Percentiles rank a stretch among this genome's conserved stretches.
phyloP scores from a whole-genome alignment of 495 filamentous ascomycete genomes.

The Poronia punctata region DNA sequence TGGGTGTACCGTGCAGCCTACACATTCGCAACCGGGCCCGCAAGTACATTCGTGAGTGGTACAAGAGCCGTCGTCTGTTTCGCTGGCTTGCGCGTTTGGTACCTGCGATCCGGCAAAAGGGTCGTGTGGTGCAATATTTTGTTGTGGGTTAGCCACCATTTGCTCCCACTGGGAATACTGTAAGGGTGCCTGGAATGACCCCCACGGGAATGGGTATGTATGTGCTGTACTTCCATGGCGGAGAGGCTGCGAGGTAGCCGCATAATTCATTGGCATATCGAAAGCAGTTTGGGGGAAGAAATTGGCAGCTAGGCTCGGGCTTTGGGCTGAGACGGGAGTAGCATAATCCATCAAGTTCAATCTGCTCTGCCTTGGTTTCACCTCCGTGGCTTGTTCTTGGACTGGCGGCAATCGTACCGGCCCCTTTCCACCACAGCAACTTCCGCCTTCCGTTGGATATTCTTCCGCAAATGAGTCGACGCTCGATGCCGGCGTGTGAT shows the following conservation, averaged over 20 bases:
- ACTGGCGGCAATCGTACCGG: slow-evolving; percentile 1
- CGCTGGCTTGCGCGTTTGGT: no score
- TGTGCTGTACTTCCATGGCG: slow-evolving; percentile 19
- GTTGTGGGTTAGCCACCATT: slow-evolving; percentile 15
- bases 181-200: slow-evolving; percentile 30
- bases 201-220: slow-evolving; percentile 29
- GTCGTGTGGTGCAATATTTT: slow-evolving; percentile 8
- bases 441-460: neutral
- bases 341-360: slow-evolving; percentile 3
- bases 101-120: slow-evolving; percentile 1
- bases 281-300: no score
- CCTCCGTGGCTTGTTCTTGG: slow-evolving; percentile 8
- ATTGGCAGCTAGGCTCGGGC: neutral
- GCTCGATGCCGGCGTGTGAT: slow-evolving; percentile 16
- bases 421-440: slow-evolving; percentile 16
- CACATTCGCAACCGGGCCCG: slow-evolving; percentile 60
- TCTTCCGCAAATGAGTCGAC: slow-evolving; percentile 12
- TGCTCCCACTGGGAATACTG: slow-evolving; percentile 36
- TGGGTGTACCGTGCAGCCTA: slow-evolving; percentile 63
- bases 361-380: slow-evolving; percentile 1
- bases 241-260: slow-evolving; percentile 7
- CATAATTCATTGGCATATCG: neutral
- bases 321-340: neutral
- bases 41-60: slow-evolving; percentile 52
- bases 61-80: no score